Conservation (phyloP, 2,329 filamentous ascomycete genomes). For the Cytospora schulzeri region DNA sequence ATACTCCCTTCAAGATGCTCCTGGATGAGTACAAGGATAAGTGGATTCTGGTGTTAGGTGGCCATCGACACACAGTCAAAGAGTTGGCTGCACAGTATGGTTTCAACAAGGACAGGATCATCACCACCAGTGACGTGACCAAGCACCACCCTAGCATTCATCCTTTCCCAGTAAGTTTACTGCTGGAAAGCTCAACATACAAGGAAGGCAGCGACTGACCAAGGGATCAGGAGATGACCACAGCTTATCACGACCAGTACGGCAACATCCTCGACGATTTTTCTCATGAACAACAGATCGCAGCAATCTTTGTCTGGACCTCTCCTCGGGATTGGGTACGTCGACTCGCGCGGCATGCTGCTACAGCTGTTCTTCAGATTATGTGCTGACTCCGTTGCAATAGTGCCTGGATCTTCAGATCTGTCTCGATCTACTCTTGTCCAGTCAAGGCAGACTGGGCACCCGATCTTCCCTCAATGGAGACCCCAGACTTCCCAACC, state of each 20-base stretch:
- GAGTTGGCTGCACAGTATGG: conserved; percentile 38
- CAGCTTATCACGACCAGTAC: conserved; percentile 38
- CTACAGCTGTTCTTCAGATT: not conserved
- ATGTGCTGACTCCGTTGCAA: not conserved
- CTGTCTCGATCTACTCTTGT: conserved; percentile 37
- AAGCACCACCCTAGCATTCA: conserved; percentile 32
- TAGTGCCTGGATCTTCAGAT: conserved; percentile 38
- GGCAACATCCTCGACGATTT: conserved; percentile 40
- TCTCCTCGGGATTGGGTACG: conserved; percentile 39
- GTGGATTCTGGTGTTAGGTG: conserved; percentile 56
- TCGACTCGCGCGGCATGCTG: not conserved
- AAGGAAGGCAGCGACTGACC: not conserved
- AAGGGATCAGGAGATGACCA: conserved; percentile 37
- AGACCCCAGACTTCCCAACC: conserved; percentile 35
- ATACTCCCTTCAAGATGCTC: conserved; percentile 70
- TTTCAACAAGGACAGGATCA: conserved; percentile 36
- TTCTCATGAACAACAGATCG: conserved; percentile 46
- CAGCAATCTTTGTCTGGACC: conserved; percentile 39
- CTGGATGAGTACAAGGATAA: conserved; percentile 51
- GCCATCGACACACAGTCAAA: conserved; percentile 41
- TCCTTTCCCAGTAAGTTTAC: conserved; percentile 34
- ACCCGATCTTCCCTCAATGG: conserved; percentile 65
- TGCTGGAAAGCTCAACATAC: fast-evolving
- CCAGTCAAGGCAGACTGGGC: conserved; percentile 59
- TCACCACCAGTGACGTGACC: conserved; percentile 41